Conservation (phyloP, 1,284 basidiomycete species). For the Coniferiporia sulphurascens region DNA sequence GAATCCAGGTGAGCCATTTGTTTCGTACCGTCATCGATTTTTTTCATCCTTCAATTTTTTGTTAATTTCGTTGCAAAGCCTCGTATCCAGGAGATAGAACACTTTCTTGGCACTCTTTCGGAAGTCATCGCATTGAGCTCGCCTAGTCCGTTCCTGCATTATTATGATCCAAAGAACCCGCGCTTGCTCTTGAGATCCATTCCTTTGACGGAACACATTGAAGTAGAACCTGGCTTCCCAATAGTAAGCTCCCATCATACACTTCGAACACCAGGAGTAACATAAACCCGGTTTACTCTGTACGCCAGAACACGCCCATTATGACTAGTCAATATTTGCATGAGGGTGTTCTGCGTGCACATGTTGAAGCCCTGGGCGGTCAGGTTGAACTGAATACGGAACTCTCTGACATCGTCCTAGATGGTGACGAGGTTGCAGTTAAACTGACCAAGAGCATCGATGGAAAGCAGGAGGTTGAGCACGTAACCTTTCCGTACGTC, state of each 20-base stretch:
- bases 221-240: constrained; percentile 9
- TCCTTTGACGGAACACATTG: not conserved
- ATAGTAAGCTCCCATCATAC: constrained; percentile 5
- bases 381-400: constrained; percentile 12
- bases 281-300: too few relatives aligned
- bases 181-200: not conserved
- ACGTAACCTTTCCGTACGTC: constrained; percentile 18
- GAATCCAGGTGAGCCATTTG: not conserved
- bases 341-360: constrained; percentile 12
- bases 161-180: constrained; percentile 8
- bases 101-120: constrained; percentile 11
- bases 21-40: not conserved
- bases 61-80: constrained; percentile 1
- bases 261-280: not conserved
- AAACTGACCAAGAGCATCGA: not conserved
- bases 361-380: constrained; percentile 13
- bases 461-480: constrained; percentile 7
- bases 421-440: constrained; percentile 12
- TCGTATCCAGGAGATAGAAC: constrained; percentile 16
- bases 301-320: not conserved
- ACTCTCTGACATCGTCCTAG: constrained; percentile 5
- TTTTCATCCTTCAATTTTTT: not conserved
- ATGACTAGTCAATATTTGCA: constrained; percentile 10
- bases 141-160: not conserved
- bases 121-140: constrained; percentile 1